Conservation (phyloP, 2,329 filamentous ascomycete species). For the Colletotrichum endophyticum region DNA sequence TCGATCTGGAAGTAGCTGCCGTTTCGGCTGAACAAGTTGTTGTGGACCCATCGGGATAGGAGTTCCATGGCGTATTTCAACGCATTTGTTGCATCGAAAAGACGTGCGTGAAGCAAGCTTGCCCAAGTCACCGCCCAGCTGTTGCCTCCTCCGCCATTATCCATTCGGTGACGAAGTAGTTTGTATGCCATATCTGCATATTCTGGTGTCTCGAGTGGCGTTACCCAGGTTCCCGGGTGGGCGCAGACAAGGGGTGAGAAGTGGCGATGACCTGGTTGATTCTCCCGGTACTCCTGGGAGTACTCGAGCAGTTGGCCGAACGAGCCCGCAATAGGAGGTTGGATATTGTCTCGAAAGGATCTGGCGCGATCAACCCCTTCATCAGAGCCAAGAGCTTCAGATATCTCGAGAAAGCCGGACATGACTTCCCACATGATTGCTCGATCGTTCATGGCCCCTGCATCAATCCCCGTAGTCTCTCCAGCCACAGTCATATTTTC, state of each 20-base stretch:
- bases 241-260: slow-evolving; percentile 54
- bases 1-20: slow-evolving; percentile 48
- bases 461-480: slow-evolving; percentile 4
- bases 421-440: slow-evolving; percentile 19
- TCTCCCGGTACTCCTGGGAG: slow-evolving; percentile 36
- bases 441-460: slow-evolving; percentile 14
- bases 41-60: slow-evolving; percentile 38
- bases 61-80: slow-evolving; percentile 36
- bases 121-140: slow-evolving; percentile 16
- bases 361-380: slow-evolving; percentile 1
- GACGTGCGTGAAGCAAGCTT: neutral
- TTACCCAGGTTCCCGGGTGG: slow-evolving; percentile 44
- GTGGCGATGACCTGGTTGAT: slow-evolving; percentile 54
- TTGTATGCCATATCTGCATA: slow-evolving; percentile 24
- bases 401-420: slow-evolving; percentile 9
- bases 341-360: neutral
- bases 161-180: neutral
- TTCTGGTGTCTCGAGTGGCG: slow-evolving; percentile 27
- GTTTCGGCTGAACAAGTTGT: slow-evolving; percentile 41
- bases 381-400: slow-evolving; percentile 4
- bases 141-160: slow-evolving; percentile 16
- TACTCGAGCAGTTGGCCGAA: slow-evolving; percentile 46
- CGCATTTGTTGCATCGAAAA: slow-evolving; percentile 28
- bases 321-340: neutral
- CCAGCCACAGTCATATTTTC: neutral